Evolutionary conservation across 495 filamentous ascomycete genomes (phyloP).

Genomic region (Penicillium pulvis): DNA sequence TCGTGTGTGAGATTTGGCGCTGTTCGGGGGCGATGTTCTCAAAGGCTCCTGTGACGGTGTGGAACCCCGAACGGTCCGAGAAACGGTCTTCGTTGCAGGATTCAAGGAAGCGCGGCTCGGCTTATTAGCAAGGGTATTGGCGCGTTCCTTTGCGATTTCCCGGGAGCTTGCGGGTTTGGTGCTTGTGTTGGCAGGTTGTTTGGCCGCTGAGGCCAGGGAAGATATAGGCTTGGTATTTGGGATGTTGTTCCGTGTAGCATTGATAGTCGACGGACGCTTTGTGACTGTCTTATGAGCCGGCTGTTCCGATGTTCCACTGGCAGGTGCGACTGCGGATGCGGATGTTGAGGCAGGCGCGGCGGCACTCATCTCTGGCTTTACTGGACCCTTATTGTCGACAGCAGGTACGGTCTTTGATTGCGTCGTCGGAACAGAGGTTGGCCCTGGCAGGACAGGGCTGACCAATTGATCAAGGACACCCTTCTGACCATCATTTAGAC

Average conservation of each 20-base stretch:
- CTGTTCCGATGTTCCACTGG: conserved; percentile 17
- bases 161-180: conserved; percentile 21
- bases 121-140: conserved; percentile 32
- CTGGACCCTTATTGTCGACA: conserved; percentile 7
- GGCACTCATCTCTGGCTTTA: conserved; percentile 4
- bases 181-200: conserved; percentile 21
- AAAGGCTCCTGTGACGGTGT: conserved; percentile 34
- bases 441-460: conserved; percentile 10
- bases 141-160: conserved; percentile 33
- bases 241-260: conserved; percentile 42
- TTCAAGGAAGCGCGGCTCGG: conserved; percentile 38
- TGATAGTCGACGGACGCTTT: conserved; percentile 45
- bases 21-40: conserved; percentile 27
- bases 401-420: conserved; percentile 9
- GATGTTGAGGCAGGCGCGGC: conserved; percentile 9
- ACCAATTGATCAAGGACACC: conserved; percentile 17
- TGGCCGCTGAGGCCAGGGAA: conserved; percentile 26
- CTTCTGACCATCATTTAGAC: conserved; percentile 20
- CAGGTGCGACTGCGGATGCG: conserved; percentile 1
- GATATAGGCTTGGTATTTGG: conserved; percentile 27
- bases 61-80: conserved; percentile 34
- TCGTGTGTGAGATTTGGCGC: conserved; percentile 59
- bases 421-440: conserved; percentile 1
- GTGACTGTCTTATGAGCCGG: conserved; percentile 35
- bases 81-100: conserved; percentile 27